phyloP scores from a whole-genome alignment of 345 rosid genomes.

The Iberis pinnata region DNA sequence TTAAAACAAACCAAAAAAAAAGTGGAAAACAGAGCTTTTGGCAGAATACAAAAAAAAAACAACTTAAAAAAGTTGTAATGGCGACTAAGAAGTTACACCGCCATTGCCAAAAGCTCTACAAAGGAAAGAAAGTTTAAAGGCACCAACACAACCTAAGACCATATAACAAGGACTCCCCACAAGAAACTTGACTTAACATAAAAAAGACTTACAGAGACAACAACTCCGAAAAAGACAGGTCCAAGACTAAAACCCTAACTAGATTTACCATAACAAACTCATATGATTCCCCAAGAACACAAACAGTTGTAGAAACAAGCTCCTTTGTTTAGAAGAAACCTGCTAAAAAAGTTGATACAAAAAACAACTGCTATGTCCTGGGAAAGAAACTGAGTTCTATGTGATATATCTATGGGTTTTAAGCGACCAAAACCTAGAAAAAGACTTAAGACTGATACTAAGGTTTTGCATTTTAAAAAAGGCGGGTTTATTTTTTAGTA shows the following conservation, averaged over 20 bases:
- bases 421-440: slow-evolving; percentile 58
- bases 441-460: slow-evolving; percentile 18
- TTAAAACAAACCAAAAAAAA: slow-evolving; percentile 6
- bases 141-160: slow-evolving; percentile 19
- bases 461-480: slow-evolving; percentile 29
- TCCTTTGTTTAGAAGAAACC: slow-evolving; percentile 30
- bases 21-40: slow-evolving; percentile 30
- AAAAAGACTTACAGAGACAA: slow-evolving; percentile 15
- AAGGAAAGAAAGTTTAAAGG: slow-evolving; percentile 19
- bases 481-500: slow-evolving; percentile 37
- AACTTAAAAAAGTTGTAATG: slow-evolving; percentile 29
- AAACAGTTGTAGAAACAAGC: slow-evolving; percentile 39
- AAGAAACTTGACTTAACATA: slow-evolving; percentile 23
- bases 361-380: slow-evolving; percentile 40
- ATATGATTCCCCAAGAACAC: slow-evolving; percentile 41
- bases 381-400: slow-evolving; percentile 37
- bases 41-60: slow-evolving; percentile 23
- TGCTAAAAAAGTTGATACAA: slow-evolving; percentile 50
- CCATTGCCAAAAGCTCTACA: slow-evolving; percentile 34
- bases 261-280: slow-evolving; percentile 38
- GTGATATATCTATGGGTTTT: slow-evolving; percentile 41
- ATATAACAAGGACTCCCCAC: slow-evolving; percentile 24
- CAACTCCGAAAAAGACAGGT: slow-evolving; percentile 31
- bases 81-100: slow-evolving; percentile 29
- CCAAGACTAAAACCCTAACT: slow-evolving; percentile 24